A percentile compares a stretch with the other conserved stretches of the same genome.
phyloP scores from a whole-genome alignment of 2,329 filamentous ascomycete species.

The Metarhizium humberi region DNA sequence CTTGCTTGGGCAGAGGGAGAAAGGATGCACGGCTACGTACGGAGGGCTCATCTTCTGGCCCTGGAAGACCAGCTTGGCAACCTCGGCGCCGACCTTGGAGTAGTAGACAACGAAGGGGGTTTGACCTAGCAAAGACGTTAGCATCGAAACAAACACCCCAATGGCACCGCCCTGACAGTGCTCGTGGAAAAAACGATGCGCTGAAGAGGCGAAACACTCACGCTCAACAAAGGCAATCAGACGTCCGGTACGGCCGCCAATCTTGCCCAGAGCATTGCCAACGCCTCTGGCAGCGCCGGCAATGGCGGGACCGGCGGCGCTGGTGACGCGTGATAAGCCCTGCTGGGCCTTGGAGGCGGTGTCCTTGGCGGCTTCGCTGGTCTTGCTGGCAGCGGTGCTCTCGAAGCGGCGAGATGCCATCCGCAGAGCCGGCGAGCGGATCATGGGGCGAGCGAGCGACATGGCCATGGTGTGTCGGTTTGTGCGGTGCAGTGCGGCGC shows the following conservation, averaged over 20 bases:
- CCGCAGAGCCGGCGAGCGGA: conserved; percentile 37
- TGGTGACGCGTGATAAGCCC: conserved; percentile 72
- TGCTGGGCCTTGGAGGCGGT: conserved; percentile 51
- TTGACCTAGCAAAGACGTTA: conserved; percentile 49
- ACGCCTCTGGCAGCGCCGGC: conserved; percentile 61
- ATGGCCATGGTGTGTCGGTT: conserved; percentile 17
- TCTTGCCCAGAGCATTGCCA: conserved; percentile 57
- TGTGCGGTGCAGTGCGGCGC: background rate
- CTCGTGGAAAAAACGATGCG: too few species aligned
- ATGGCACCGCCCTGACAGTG: background rate
- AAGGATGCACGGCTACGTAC: conserved; percentile 47
- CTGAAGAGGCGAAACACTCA: conserved; percentile 42
- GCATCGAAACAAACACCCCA: background rate
- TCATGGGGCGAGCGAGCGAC: conserved; percentile 32
- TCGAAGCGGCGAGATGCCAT: conserved; percentile 49
- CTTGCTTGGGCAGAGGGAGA: conserved; percentile 5
- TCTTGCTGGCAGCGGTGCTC: conserved; percentile 38
- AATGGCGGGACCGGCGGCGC: conserved; percentile 70
- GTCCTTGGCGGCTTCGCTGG: conserved; percentile 30
- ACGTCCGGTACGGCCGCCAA: conserved; percentile 76
- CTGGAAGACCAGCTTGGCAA: conserved; percentile 78
- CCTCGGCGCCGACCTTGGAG: conserved; percentile 77
- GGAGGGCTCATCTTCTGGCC: conserved; percentile 89
- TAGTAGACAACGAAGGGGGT: conserved; percentile 87
- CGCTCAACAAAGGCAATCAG: conserved; percentile 76